Percentiles rank a stretch among this genome's conserved stretches.
Conservation (phyloP, 2,329 filamentous ascomycete genomes). For the Tolypocladium endophyticum region DNA sequence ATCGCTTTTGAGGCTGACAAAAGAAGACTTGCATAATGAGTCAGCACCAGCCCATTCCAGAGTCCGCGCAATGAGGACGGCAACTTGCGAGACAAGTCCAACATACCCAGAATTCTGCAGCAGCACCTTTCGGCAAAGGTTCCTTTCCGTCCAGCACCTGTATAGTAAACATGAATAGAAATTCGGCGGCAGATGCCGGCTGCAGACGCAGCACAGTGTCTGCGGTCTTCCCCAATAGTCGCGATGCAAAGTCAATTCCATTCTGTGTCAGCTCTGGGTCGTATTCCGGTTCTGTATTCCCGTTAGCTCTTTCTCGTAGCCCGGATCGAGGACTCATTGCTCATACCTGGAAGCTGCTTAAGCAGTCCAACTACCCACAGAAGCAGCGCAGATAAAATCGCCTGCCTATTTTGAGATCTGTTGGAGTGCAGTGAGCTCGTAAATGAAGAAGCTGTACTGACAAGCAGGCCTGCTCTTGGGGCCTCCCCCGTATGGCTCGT, state of each 20-base stretch:
- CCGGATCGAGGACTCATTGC: not conserved
- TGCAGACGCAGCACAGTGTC: slow-evolving; percentile 50
- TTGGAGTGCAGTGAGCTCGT: slow-evolving; percentile 46
- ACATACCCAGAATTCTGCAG: slow-evolving; percentile 66
- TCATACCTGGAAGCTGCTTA: slow-evolving; percentile 45
- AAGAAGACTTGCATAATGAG: slow-evolving; percentile 33
- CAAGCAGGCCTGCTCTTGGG: slow-evolving; percentile 56
- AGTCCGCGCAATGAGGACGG: not conserved
- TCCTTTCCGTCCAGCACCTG: slow-evolving; percentile 61
- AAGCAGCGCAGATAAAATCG: slow-evolving; percentile 41
- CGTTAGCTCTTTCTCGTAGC: not conserved
- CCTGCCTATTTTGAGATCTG: slow-evolving; percentile 30
- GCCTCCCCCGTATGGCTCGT: slow-evolving; percentile 47
- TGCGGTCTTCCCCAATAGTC: slow-evolving; percentile 50
- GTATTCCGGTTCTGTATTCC: slow-evolving; percentile 49
- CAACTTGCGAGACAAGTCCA: not conserved
- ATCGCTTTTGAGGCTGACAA: slow-evolving; percentile 36
- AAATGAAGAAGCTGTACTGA: slow-evolving; percentile 63
- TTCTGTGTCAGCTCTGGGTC: slow-evolving; percentile 66
- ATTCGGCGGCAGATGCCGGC: slow-evolving; percentile 46
- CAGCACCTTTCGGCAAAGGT: slow-evolving; percentile 62
- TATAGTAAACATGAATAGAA: slow-evolving; percentile 62
- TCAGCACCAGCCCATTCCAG: not conserved
- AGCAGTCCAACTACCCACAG: slow-evolving; percentile 54
- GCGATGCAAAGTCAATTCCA: slow-evolving; percentile 61